phyloP scores from a whole-genome alignment of 192 early-diverging fungal genomes.

The Coemansia sp. region DNA sequence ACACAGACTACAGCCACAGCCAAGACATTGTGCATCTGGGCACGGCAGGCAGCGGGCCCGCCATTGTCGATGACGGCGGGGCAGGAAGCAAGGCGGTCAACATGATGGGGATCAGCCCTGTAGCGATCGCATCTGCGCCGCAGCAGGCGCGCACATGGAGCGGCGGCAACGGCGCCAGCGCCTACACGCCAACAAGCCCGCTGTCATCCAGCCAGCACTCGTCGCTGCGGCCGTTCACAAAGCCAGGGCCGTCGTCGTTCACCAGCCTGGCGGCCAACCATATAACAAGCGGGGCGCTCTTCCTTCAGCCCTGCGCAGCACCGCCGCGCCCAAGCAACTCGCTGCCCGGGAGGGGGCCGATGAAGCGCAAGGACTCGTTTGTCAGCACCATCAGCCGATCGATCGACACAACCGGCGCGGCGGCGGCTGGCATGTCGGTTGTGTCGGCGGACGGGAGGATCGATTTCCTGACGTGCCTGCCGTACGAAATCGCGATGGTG shows the following conservation, averaged over 20 bases:
- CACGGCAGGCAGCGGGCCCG: not conserved
- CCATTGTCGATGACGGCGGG: not conserved
- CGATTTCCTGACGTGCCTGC: conserved; percentile 67
- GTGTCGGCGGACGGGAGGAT: conserved; percentile 15
- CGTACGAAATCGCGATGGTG: conserved; percentile 70
- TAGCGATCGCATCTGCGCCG: not conserved
- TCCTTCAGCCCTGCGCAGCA: conserved; percentile 1
- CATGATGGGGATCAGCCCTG: not conserved
- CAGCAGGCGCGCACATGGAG: conserved; percentile 9
- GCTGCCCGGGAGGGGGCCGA: not conserved
- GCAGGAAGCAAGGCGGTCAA: not conserved
- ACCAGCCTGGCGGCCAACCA: not conserved
- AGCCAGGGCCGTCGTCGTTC: not conserved
- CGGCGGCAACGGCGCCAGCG: conserved; percentile 17
- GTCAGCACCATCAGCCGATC: conserved; percentile 29
- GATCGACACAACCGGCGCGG: not conserved
- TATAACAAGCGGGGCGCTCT: conserved; percentile 14
- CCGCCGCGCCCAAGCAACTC: conserved; percentile 2
- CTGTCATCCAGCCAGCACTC: conserved; percentile 25
- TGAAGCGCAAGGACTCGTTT: conserved; percentile 53
- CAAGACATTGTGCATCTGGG: conserved; percentile 2
- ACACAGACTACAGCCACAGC: not conserved
- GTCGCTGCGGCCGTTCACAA: conserved; percentile 30
- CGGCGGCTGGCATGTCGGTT: not conserved
- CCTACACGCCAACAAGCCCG: conserved; percentile 42